phyloP scores from a whole-genome alignment of 371 early-diverging fungal species.

The Apophysomyces sp. region DNA sequence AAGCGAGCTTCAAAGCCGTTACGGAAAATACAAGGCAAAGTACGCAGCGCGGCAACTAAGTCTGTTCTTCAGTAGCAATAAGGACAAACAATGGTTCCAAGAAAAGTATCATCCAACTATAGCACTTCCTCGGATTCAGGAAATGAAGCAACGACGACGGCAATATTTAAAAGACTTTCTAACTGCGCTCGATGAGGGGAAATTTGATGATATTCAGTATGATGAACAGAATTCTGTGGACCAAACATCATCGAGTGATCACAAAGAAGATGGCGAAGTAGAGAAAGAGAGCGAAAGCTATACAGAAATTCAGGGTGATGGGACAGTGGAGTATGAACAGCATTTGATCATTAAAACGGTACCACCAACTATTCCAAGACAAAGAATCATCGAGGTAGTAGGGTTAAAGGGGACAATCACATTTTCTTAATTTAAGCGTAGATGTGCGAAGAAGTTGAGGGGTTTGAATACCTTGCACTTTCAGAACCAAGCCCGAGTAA shows the following conservation, averaged over 20 bases:
- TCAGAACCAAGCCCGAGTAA: constrained; percentile 86
- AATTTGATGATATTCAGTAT: constrained; percentile 69
- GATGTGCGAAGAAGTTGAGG: constrained; percentile 70
- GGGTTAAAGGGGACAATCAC: constrained; percentile 3
- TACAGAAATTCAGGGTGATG: constrained; percentile 6
- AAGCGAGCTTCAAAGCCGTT: constrained; percentile 79
- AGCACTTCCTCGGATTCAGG: constrained; percentile 54
- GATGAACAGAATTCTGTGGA: constrained; percentile 39
- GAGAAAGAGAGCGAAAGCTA: constrained; percentile 38
- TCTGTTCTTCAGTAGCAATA: constrained; percentile 77
- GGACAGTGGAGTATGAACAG: constrained; percentile 34
- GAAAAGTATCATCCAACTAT: constrained; percentile 86
- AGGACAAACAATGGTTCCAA: constrained; percentile 88
- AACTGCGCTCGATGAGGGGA: constrained; percentile 64
- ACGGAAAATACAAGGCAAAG: constrained; percentile 79
- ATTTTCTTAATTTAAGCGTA: constrained; percentile 18
- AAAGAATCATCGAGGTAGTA: constrained; percentile 73
- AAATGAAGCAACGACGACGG: constrained; percentile 53
- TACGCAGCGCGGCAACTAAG: constrained; percentile 64
- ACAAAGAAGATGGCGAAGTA: constrained; percentile 24
- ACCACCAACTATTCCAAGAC: constrained; percentile 75
- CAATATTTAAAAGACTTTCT: constrained; percentile 62
- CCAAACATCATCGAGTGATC: background rate
- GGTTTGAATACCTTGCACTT: constrained; percentile 82
- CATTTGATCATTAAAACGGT: constrained; percentile 82